Evolutionary conservation across 1,139 yeast species (phyloP).

Genomic region (Blastobotrys proliferans): DNA sequence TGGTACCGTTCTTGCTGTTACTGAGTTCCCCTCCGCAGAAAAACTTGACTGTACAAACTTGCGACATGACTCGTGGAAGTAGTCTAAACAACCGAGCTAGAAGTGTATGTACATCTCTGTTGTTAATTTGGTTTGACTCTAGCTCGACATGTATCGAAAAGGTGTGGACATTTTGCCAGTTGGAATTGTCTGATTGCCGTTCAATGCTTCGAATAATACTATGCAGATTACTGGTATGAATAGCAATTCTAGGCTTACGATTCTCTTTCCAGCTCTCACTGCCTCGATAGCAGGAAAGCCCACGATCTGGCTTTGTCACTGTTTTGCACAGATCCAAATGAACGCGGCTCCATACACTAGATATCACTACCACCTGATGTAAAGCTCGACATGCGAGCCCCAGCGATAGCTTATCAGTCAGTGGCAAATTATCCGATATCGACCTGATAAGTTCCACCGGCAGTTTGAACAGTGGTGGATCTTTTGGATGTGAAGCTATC

Average conservation of each 20-base stretch:
- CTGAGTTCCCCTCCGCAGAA: slow-evolving; percentile 11
- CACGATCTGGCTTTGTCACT: slow-evolving; percentile 3
- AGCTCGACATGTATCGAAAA: slow-evolving; percentile 7
- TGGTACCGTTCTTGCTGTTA: slow-evolving; percentile 2
- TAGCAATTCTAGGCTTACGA: slow-evolving; percentile 2
- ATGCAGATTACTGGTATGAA: background rate
- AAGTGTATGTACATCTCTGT: background rate
- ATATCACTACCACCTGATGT: background rate
- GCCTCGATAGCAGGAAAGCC: slow-evolving; percentile 7
- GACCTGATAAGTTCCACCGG: slow-evolving; percentile 9
- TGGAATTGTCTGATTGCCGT: background rate
- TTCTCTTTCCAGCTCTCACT: background rate
- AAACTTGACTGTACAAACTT: slow-evolving; percentile 3
- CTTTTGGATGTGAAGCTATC: too few relatives aligned
- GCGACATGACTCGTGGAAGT: slow-evolving; percentile 4
- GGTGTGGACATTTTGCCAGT: slow-evolving; percentile 4
- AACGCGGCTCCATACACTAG: slow-evolving; percentile 5
- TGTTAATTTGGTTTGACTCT: background rate
- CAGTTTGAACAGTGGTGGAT: slow-evolving; percentile 5
- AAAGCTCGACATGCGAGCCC: background rate
- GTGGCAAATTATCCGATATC: slow-evolving; percentile 2
- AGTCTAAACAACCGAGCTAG: background rate
- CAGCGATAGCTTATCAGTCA: slow-evolving; percentile 2
- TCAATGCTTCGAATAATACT: background rate
- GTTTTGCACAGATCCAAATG: slow-evolving; percentile 8